Base-by-base conservation (phyloP, 2,329 filamentous ascomycete species). In the Diaporthe sp. region DNA sequence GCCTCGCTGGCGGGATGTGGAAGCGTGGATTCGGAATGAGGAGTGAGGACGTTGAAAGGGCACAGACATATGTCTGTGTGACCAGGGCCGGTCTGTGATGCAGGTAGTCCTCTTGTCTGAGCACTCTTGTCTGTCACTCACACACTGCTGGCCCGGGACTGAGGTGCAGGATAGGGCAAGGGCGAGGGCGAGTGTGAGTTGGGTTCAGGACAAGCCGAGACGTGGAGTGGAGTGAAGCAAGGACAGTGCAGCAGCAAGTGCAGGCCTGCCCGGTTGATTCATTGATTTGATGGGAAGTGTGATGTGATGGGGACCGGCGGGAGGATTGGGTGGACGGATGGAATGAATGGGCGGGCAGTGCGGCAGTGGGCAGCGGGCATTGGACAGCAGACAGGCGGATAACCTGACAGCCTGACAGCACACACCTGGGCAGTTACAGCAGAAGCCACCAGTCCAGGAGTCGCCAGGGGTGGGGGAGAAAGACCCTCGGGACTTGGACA, bases 11-110 rank as follows among this genome's bases (percentile, higher is more conserved):
- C 25, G 44, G 65, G n/a, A 25, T 57, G 58, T 63, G 57, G 44
- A 63, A 63, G 47, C 13, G 71, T 60, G 39, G 57, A 53, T 31
- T 12, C 34, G 68, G 28, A 58, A 51, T 10, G 58, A 72, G 68
- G 71, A 55, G 51, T 17, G 58, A 72, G 73, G 71, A 55, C 37
- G 57, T 75, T 57, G 73, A 65, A 65, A 39, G 47, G 58, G 73
- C 73, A 72, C 73, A 72, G 73, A 72, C 73, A 71, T 65, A 65
- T 55, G 49, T 53, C 47, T 53, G 72, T 68, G 57, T 71, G 57
- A 49, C 51, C 71, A 76, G 57, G 55, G 67, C 53, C 42, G 71
- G 63, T 63, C 60, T 70, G 65, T 55, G 65, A 70, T 42, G 65
- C 65, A 10, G 47, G 31, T 22, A 25, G 49, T 55, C 65, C 8